Conservation (phyloP, 345 rosid species). For the Corymbia maculata region DNA sequence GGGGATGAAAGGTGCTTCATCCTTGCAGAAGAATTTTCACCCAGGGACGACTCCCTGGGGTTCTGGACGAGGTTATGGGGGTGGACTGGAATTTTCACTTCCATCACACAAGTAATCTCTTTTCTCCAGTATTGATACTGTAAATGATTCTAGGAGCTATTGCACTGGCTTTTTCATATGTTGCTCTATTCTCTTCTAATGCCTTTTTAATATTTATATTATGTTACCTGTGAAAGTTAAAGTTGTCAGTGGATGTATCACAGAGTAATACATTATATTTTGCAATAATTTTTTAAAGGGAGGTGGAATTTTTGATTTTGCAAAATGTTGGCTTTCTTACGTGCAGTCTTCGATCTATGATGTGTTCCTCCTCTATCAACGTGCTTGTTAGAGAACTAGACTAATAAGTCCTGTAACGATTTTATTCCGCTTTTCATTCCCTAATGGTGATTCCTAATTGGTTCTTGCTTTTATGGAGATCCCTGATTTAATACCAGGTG, state of each 20-base stretch:
- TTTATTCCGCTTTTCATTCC: neutral
- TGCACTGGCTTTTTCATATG: neutral
- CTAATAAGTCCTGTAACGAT: neutral
- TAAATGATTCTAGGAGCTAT: neutral
- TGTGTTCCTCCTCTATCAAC: neutral
- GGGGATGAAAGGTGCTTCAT: slow-evolving; percentile 57
- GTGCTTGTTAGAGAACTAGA: neutral
- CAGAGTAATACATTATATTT: neutral
- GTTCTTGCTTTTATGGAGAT: neutral
- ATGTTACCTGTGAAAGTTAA: neutral
- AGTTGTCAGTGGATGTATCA: neutral
- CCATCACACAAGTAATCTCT: slow-evolving; percentile 92
- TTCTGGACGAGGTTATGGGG: slow-evolving; percentile 68
- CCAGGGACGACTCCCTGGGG: slow-evolving; percentile 62
- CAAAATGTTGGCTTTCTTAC: neutral
- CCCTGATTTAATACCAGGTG: neutral
- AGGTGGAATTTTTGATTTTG: neutral
- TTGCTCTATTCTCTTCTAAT: neutral
- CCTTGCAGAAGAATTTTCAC: slow-evolving; percentile 72
- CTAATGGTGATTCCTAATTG: neutral
- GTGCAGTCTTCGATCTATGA: neutral
- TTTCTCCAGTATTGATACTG: neutral
- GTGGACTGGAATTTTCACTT: slow-evolving; percentile 86
- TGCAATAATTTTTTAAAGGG: neutral
- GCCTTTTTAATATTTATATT: neutral